Conservation (phyloP, 2,329 filamentous ascomycete species). For the Neoascochyta sp. region DNA sequence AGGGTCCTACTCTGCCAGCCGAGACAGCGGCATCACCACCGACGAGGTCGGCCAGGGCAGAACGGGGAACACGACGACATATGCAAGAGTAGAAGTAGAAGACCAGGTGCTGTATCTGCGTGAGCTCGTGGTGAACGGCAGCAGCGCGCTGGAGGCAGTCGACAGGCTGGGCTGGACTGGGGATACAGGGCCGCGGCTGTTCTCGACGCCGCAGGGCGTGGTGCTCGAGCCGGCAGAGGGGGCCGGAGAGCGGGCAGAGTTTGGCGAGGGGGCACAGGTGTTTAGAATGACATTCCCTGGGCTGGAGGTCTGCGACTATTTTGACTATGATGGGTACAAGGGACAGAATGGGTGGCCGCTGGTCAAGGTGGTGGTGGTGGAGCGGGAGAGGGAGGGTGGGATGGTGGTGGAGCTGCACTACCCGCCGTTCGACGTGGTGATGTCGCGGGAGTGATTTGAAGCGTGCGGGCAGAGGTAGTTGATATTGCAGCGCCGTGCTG, state of each 20-base stretch:
- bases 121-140: conserved; percentile 26
- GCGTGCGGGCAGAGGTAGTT: no score
- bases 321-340: conserved; percentile 34
- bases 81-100: conserved; percentile 22
- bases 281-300: conserved; percentile 28
- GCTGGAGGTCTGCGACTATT: conserved; percentile 27
- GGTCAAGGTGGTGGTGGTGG: conserved; percentile 26
- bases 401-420: conserved; percentile 26
- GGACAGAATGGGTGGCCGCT: conserved; percentile 31
- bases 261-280: conserved; percentile 23
- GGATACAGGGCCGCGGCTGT: conserved; percentile 12
- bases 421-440: conserved; percentile 27
- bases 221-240: conserved; percentile 26
- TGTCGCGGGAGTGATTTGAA: conserved; percentile 9
- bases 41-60: conserved; percentile 11
- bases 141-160: conserved; percentile 25
- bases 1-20: conserved; percentile 17
- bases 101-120: conserved; percentile 27
- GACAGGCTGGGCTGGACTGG: conserved; percentile 25
- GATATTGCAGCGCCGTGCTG: no score
- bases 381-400: no score
- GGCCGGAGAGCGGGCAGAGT: conserved; percentile 18
- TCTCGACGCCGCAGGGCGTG: conserved; percentile 22
- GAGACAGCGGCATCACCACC: conserved; percentile 17
- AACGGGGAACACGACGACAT: conserved; percentile 10